Evolutionary conservation across 805 yeast species (phyloP).

Genomic region (Wickerhamomyces bovis): DNA sequence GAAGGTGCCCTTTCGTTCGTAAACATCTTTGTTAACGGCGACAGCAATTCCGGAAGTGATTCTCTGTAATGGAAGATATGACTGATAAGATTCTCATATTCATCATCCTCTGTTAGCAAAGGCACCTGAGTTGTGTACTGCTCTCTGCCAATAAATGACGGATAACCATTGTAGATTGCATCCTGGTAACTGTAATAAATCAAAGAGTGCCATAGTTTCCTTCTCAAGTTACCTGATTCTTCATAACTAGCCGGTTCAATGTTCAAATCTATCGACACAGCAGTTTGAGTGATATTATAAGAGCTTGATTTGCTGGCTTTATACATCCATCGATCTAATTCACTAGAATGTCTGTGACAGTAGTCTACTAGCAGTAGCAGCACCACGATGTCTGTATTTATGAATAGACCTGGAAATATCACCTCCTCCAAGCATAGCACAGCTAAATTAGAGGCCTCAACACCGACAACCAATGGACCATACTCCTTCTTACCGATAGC

Average conservation of each 20-base stretch:
- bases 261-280: neutral
- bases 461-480: neutral
- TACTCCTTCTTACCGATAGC: neutral
- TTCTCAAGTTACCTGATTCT: neutral
- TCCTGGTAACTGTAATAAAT: neutral
- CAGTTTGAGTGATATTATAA: neutral
- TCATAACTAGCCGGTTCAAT: neutral
- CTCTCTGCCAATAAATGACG: neutral
- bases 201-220: constrained; percentile 1
- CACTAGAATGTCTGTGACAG: neutral
- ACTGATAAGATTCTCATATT: neutral
- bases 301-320: neutral
- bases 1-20: constrained; percentile 1
- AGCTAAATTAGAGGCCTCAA: neutral
- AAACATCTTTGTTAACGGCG: neutral
- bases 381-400: neutral
- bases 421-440: neutral
- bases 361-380: neutral
- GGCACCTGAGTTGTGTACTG: constrained; percentile 1
- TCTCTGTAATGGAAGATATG: neutral
- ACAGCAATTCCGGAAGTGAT: neutral
- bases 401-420: neutral
- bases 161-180: constrained; percentile 1
- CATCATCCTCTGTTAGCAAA: neutral
- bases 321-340: neutral